These are phyloP conservation scores for Xylona heveae DNA, from an alignment of 495 filamentous ascomycete species.

Conservation along the genomic window DNA sequence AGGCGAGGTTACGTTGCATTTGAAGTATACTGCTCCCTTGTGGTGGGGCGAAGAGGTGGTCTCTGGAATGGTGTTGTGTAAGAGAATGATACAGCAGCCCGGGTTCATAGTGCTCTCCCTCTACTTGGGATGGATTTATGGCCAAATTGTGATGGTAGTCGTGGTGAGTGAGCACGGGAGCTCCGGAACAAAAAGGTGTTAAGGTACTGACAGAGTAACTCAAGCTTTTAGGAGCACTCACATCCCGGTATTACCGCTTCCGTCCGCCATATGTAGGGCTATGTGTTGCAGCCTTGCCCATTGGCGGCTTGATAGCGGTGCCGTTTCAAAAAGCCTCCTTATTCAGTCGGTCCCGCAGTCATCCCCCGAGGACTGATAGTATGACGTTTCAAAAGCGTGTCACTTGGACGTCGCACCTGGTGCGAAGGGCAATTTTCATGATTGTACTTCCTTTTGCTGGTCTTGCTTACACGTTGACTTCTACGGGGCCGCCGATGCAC, in stretches of 20 bases:
- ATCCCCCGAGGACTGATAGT: conserved; percentile 30
- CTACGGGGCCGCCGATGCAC: conserved; percentile 31
- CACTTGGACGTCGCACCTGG: conserved; percentile 44
- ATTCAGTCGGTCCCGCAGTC: conserved; percentile 36
- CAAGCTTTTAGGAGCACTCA: conserved; percentile 42
- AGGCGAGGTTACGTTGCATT: conserved; percentile 56
- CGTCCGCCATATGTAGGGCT: conserved; percentile 38
- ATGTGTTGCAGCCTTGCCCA: conserved; percentile 35
- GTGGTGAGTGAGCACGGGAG: too few relatives aligned
- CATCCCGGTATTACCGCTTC: conserved; percentile 39
- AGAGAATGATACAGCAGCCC: conserved; percentile 45
- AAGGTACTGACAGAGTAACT: too few relatives aligned
- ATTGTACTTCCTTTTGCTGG: conserved; percentile 40
- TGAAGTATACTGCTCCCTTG: conserved; percentile 39
- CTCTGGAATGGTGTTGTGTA: conserved; percentile 41
- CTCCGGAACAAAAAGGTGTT: too few relatives aligned
- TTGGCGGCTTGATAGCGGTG: conserved; percentile 43
- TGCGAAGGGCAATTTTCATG: conserved; percentile 43
- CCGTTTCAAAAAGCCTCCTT: conserved; percentile 50
- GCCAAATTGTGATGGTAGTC: conserved; percentile 46
- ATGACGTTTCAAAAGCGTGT: conserved; percentile 35
- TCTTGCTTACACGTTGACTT: conserved; percentile 39
- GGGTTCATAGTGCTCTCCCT: conserved; percentile 49
- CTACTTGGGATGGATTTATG: conserved; percentile 60
- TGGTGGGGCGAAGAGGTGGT: conserved; percentile 58